phyloP scores from a whole-genome alignment of 441 rosid genomes.

The Corymbia citriodora region DNA sequence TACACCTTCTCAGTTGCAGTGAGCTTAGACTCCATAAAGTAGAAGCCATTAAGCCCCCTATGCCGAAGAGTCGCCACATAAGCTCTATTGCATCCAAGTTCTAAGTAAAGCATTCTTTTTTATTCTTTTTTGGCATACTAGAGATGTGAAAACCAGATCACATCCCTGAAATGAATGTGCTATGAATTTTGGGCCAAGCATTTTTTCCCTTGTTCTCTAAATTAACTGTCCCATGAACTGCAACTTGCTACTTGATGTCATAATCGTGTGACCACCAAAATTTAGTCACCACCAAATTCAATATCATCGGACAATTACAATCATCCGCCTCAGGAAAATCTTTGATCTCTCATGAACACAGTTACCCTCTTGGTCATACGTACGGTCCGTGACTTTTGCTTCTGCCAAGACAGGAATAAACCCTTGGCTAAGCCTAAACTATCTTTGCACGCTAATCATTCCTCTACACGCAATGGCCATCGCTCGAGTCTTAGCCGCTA shows the following conservation, averaged over 20 bases:
- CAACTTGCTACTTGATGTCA: neutral
- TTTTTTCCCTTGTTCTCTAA: neutral
- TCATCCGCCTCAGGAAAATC: neutral
- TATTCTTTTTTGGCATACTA: neutral
- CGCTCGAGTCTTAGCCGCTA: neutral
- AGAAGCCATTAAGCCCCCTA: neutral
- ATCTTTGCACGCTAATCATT: neutral
- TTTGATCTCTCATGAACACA: neutral
- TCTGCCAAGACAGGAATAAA: neutral
- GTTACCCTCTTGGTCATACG: neutral
- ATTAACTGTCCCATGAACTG: neutral
- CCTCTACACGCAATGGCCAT: neutral
- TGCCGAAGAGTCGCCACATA: neutral
- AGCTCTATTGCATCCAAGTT: neutral
- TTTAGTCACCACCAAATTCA: neutral
- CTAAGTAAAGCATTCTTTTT: fast-evolving
- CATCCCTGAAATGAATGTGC: neutral
- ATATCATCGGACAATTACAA: neutral
- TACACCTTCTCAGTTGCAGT: neutral
- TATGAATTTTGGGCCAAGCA: neutral
- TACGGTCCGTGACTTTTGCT: neutral
- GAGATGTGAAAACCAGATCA: neutral
- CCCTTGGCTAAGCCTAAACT: neutral
- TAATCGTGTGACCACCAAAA: neutral
- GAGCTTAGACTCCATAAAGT: neutral